Conservation (phyloP, 2,329 filamentous ascomycete genomes). For the Alternaria sp. region DNA sequence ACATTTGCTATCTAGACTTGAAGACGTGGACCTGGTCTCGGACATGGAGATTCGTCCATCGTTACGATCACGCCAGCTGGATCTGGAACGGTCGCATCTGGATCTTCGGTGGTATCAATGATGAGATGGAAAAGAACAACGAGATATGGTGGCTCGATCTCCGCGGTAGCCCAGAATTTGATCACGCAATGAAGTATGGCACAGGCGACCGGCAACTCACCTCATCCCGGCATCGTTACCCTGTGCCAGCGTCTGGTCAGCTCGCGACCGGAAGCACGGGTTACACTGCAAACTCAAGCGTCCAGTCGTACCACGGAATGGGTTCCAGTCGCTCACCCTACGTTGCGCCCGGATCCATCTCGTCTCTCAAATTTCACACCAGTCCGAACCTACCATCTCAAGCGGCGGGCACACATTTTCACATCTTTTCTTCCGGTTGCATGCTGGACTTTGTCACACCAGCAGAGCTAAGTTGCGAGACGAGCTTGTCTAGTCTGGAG, state of each 20-base stretch:
- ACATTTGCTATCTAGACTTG: constrained; percentile 94
- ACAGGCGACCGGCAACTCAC: constrained; percentile 55
- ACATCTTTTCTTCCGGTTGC: constrained; percentile 91
- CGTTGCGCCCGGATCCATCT: constrained; percentile 80
- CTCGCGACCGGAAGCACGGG: constrained; percentile 53
- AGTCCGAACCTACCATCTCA: constrained; percentile 87
- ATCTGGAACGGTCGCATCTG: constrained; percentile 92
- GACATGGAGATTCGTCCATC: constrained; percentile 91
- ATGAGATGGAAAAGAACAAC: constrained; percentile 95
- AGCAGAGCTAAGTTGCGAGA: constrained; percentile 88
- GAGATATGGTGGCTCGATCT: constrained; percentile 98
- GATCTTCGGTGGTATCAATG: constrained; percentile 94
- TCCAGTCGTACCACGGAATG: constrained; percentile 62
- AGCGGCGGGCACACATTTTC: constrained; percentile 91
- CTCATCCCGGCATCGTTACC: constrained; percentile 45
- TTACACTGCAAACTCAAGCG: constrained; percentile 78
- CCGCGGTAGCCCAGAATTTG: constrained; percentile 86
- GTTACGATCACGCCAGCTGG: constrained; percentile 95
- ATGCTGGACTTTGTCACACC: constrained; percentile 95
- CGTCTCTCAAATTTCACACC: constrained; percentile 86
- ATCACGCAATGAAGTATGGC: constrained; percentile 70
- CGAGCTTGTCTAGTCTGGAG: constrained; percentile 88
- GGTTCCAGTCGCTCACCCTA: constrained; percentile 59
- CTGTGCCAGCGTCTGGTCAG: constrained; percentile 41
- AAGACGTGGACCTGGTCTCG: constrained; percentile 98